phyloP scores from a whole-genome alignment of 257 asterid genomes.

The Solanum stenotomum region DNA sequence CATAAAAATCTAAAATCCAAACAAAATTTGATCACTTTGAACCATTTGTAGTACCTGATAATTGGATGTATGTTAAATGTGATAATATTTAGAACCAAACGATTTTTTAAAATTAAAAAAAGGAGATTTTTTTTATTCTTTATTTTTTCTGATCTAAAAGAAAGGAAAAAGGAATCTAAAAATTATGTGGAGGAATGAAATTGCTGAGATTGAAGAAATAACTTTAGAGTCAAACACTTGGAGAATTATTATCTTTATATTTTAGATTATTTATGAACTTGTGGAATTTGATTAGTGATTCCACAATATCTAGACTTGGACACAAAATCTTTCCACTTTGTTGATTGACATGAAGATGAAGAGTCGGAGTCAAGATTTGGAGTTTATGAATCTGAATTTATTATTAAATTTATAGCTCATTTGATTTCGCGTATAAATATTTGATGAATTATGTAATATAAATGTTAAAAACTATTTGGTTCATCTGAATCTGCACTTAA shows the following conservation, averaged over 20 bases:
- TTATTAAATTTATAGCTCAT: background rate
- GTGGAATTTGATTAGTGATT: background rate
- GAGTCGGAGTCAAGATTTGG: background rate
- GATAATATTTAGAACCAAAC: background rate
- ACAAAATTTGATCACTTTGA: background rate
- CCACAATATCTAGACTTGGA: background rate
- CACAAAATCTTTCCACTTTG: background rate
- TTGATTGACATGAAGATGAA: background rate
- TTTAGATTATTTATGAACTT: background rate
- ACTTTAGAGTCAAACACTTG: background rate
- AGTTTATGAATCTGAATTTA: fast-evolving
- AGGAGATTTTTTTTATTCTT: no score
- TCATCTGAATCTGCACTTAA: background rate
- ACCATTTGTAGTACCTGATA: background rate
- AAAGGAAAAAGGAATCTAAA: background rate
- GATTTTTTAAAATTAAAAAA: background rate
- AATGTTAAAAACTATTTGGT: background rate
- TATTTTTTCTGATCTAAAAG: background rate
- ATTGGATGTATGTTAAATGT: background rate
- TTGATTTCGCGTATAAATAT: background rate
- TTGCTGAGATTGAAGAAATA: background rate
- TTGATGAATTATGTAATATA: background rate
- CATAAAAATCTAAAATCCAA: background rate
- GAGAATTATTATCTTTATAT: background rate
- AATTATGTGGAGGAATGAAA: background rate